Percentiles rank a stretch among this genome's conserved stretches.
phyloP scores from a whole-genome alignment of 768 basidiomycete species.

The Rhizopogon sp. region DNA sequence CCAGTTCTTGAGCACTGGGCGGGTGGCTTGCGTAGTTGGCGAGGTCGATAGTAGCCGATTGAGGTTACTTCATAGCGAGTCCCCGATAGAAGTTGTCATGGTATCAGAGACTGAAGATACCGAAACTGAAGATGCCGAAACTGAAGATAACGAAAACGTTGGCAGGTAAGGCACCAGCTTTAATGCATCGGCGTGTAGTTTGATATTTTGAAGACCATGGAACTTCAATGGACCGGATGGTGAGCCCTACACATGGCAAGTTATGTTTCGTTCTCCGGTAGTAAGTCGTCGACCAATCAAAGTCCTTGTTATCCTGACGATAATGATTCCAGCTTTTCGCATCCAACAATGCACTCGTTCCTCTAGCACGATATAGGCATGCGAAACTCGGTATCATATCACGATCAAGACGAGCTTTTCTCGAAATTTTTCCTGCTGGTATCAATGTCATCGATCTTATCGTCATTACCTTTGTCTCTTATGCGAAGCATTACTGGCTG shows the following conservation, averaged over 20 bases:
- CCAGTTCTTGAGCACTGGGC: conserved; percentile 18
- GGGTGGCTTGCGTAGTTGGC: conserved; percentile 30
- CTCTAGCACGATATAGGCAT: conserved; percentile 30
- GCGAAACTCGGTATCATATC: conserved; percentile 34
- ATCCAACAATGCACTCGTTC: conserved; percentile 22
- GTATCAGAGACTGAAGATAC: conserved; percentile 3
- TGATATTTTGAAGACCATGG: conserved; percentile 27
- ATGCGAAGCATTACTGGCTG: conserved; percentile 2
- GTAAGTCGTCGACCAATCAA: conserved; percentile 14
- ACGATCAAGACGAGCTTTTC: conserved; percentile 28
- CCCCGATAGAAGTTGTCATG: conserved; percentile 9
- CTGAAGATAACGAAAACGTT: conserved; percentile 1
- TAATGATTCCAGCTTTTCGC: conserved; percentile 23
- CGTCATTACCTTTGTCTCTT: conserved; percentile 11
- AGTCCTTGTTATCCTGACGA: neutral
- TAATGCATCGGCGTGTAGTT: neutral
- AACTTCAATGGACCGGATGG: conserved; percentile 31
- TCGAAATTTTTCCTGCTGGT: conserved; percentile 32
- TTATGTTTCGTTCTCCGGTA: conserved; percentile 32
- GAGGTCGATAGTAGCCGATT: conserved; percentile 24
- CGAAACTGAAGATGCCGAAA: neutral
- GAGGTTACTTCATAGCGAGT: conserved; percentile 14
- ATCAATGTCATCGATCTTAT: conserved; percentile 24
- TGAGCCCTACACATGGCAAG: conserved; percentile 33
- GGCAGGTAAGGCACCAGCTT: conserved; percentile 17